phyloP scores from a whole-genome alignment of 768 basidiomycete genomes.

The Collybia mongolica region DNA sequence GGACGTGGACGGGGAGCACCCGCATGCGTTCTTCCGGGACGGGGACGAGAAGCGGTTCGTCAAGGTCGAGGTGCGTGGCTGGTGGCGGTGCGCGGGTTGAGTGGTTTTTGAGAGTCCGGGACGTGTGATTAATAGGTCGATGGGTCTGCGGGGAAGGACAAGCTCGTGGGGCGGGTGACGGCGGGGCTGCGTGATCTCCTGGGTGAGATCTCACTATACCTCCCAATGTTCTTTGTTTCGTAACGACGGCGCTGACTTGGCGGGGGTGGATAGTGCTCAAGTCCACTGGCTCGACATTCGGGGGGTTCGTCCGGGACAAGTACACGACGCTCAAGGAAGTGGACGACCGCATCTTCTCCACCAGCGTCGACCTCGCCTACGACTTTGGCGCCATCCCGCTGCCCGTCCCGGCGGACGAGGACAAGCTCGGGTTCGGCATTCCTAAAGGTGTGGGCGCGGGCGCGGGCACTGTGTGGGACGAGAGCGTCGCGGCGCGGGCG shows the following conservation, averaged over 20 bases:
- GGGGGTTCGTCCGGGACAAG: slow-evolving; percentile 78
- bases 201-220: slow-evolving; percentile 44
- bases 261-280: slow-evolving; percentile 70
- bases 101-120: no score
- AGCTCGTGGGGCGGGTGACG: slow-evolving; percentile 58
- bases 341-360: slow-evolving; percentile 87
- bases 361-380: slow-evolving; percentile 78
- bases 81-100: no score
- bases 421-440: slow-evolving; percentile 48
- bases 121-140: slow-evolving; percentile 48
- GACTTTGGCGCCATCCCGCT: slow-evolving; percentile 53
- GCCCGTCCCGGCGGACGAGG: slow-evolving; percentile 45
- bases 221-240: background rate
- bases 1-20: slow-evolving; percentile 45
- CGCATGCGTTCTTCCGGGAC: slow-evolving; percentile 83
- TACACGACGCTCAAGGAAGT: slow-evolving; percentile 87
- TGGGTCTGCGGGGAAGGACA: slow-evolving; percentile 59
- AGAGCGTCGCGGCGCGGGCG: slow-evolving; percentile 49
- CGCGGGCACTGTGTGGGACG: slow-evolving; percentile 61
- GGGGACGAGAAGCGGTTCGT: slow-evolving; percentile 86
- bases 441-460: slow-evolving; percentile 32
- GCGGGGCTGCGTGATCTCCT: slow-evolving; percentile 79
- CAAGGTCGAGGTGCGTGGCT: slow-evolving; percentile 51
- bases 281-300: slow-evolving; percentile 83
- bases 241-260: background rate